These are phyloP conservation scores for Penicillium soppii DNA, from an alignment of 495 filamentous ascomycete species.

Conservation along the genomic window DNA sequence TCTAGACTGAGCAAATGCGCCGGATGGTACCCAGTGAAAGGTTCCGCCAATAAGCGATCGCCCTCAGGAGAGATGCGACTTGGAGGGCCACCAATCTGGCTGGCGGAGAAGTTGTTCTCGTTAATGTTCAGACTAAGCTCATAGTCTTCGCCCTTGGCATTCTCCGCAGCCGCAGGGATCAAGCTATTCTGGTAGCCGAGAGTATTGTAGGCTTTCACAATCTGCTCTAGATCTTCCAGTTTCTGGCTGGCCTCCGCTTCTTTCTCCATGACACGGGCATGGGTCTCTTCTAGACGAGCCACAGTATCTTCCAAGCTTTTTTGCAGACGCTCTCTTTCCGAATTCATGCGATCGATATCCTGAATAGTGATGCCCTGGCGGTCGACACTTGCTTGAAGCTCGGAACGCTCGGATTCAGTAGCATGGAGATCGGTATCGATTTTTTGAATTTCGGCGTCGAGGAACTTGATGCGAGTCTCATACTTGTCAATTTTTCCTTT, in stretches of 20 bases:
- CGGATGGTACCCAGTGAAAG: constrained; percentile 83
- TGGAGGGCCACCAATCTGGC: constrained; percentile 62
- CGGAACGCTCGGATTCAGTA: constrained; percentile 75
- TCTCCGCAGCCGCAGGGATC: constrained; percentile 77
- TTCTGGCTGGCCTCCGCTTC: constrained; percentile 78
- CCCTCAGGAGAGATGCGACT: constrained; percentile 48
- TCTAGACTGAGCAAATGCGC: constrained; percentile 84
- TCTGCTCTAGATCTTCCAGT: constrained; percentile 84
- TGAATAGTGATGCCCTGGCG: constrained; percentile 89
- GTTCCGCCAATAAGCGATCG: constrained; percentile 74
- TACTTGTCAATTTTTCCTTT: constrained; percentile 81
- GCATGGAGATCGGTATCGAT: constrained; percentile 72
- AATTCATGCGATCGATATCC: constrained; percentile 98
- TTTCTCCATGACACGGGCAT: constrained; percentile 76
- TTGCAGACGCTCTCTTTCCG: constrained; percentile 86
- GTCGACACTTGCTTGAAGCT: constrained; percentile 81
- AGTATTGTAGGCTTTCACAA: constrained; percentile 87
- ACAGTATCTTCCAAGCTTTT: constrained; percentile 75
- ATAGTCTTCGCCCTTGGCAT: constrained; percentile 80
- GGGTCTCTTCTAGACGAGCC: constrained; percentile 74
- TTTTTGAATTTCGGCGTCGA: constrained; percentile 78
- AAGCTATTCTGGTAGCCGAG: constrained; percentile 90
- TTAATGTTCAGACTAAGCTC: constrained; percentile 78
- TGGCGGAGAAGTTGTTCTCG: constrained; percentile 72
- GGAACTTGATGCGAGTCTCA: constrained; percentile 67